These are phyloP conservation scores for Zasmidium angulare DNA, from an alignment of 2,329 filamentous ascomycete species.

Conservation along the genomic window DNA sequence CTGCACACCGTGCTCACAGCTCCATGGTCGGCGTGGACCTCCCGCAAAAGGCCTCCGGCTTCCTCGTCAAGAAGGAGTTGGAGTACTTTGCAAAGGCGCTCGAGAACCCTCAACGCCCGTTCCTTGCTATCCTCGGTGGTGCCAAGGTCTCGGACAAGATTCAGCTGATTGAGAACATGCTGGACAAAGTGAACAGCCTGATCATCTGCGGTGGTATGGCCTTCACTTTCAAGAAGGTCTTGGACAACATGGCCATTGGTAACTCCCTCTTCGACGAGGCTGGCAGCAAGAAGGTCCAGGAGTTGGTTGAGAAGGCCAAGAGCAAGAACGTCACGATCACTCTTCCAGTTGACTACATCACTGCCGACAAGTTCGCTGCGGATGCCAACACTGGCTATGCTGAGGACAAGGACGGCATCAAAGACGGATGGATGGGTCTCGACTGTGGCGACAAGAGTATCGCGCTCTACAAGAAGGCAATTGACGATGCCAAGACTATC, in stretches of 20 bases:
- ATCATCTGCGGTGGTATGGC: conserved; percentile 98
- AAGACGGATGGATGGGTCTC: conserved; percentile 96
- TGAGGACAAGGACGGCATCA: conserved; percentile 84
- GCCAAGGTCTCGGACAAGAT: conserved; percentile 99
- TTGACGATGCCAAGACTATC: conserved; percentile 87
- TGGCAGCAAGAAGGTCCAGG: conserved; percentile 84
- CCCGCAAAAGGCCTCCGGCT: conserved; percentile 94
- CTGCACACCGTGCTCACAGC: conserved; percentile 95
- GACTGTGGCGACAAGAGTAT: conserved; percentile 90
- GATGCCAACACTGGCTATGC: conserved; percentile 79
- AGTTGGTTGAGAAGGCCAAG: conserved; percentile 93
- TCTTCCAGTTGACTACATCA: conserved; percentile 92
- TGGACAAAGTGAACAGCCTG: conserved; percentile 95
- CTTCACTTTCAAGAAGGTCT: conserved; percentile 99
- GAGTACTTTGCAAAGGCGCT: conserved; percentile 99
- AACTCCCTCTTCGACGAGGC: conserved; percentile 90
- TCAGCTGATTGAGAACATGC: conserved; percentile 97
- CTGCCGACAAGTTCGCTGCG: conserved; percentile 88
- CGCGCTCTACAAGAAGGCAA: conserved; percentile 83
- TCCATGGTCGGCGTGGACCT: conserved; percentile 98
- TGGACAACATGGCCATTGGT: conserved; percentile 85
- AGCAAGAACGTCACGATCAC: conserved; percentile 94
- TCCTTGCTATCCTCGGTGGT: conserved; percentile 97
- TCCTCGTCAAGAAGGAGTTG: conserved; percentile 99
- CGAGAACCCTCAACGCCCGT: conserved; percentile 87